These are phyloP conservation scores for Peribolospora kevripleyi DNA, from an alignment of 768 basidiomycete species.

Conservation along the genomic window DNA sequence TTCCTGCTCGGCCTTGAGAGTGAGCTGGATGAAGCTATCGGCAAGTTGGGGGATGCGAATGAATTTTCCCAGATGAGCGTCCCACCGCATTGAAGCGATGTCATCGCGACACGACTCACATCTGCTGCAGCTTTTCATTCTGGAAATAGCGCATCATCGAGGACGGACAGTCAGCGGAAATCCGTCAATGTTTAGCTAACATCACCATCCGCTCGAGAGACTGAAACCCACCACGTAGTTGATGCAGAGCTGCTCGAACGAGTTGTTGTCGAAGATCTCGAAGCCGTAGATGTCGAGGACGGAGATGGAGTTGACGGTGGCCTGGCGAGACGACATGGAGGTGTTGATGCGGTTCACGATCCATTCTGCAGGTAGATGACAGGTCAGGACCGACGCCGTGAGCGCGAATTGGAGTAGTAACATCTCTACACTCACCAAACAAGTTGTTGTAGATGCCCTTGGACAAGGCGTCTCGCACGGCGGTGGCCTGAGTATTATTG, in stretches of 20 bases:
- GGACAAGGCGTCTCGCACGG: conserved; percentile 72
- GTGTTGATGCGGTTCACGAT: conserved; percentile 87
- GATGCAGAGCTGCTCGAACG: conserved; percentile 94
- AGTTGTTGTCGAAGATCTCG: conserved; percentile 96
- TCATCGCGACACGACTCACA: neutral
- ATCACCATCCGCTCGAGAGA: neutral
- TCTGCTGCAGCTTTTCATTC: conserved; percentile 91
- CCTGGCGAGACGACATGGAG: conserved; percentile 70
- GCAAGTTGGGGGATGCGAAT: neutral
- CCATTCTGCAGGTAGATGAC: conserved; percentile 36
- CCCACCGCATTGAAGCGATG: neutral
- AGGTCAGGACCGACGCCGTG: too few relatives aligned
- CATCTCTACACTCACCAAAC: conserved; percentile 23
- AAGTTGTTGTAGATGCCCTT: conserved; percentile 96
- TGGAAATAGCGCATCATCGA: too few relatives aligned
- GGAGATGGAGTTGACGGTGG: conserved; percentile 60
- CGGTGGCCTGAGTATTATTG: conserved; percentile 69
- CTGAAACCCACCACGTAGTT: conserved; percentile 47
- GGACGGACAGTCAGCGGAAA: too few relatives aligned
- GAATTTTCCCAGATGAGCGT: neutral
- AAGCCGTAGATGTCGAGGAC: conserved; percentile 98
- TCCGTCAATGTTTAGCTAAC: too few relatives aligned
- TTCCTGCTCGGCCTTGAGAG: conserved; percentile 95
- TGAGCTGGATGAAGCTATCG: conserved; percentile 86
- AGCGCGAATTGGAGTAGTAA: too few relatives aligned